Conservation (phyloP, 2,329 filamentous ascomycete species). For the Teratosphaeria pseudoeucalypti region DNA sequence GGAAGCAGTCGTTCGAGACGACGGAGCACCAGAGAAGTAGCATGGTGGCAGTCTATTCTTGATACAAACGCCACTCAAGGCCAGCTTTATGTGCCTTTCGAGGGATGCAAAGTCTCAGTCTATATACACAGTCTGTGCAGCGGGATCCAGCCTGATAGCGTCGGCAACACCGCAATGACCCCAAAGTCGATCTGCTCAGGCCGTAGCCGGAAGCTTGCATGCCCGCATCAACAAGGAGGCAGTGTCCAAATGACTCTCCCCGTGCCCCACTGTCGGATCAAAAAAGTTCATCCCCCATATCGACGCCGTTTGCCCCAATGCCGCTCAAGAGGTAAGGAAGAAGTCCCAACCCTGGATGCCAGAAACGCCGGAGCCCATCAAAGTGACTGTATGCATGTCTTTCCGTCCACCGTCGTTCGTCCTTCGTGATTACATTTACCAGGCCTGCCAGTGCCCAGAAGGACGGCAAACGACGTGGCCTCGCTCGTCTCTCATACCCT, state of each 20-base stretch:
- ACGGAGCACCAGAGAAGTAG: background rate
- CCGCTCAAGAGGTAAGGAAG: background rate
- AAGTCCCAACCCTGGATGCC: background rate
- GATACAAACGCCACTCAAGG: background rate
- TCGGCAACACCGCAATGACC: background rate
- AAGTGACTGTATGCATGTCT: background rate
- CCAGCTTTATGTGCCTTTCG: background rate
- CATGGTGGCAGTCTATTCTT: background rate
- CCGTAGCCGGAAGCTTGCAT: background rate
- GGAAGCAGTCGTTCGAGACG: background rate
- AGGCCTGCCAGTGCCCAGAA: too few relatives aligned
- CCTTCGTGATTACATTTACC: background rate
- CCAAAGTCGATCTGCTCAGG: background rate
- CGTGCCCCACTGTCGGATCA: background rate
- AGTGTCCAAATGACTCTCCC: background rate
- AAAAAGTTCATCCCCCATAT: background rate
- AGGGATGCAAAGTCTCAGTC: background rate
- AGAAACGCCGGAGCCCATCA: background rate
- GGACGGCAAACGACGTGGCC: too few relatives aligned
- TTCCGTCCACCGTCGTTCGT: background rate
- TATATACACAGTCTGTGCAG: constrained; percentile 3
- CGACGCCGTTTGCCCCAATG: background rate
- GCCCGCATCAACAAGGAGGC: background rate
- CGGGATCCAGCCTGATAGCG: background rate
- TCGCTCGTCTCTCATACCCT: too few relatives aligned